phyloP scores from a whole-genome alignment of 2,329 filamentous ascomycete species.

The Aspergillus sclerotialis region DNA sequence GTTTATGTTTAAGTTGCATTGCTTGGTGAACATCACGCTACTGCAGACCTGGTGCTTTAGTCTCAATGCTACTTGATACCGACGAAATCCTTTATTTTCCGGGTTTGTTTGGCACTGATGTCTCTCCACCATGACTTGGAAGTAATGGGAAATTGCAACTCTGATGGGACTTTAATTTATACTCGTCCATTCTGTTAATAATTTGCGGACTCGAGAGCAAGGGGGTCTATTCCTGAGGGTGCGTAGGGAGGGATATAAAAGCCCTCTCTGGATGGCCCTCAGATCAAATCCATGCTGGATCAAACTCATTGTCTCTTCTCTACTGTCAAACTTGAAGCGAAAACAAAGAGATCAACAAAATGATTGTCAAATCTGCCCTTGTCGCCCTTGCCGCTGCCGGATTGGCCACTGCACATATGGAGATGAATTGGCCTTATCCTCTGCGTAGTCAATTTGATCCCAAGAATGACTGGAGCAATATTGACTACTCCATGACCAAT shows the following conservation, averaged over 20 bases:
- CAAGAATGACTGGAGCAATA: conserved; percentile 33
- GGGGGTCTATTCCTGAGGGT: too few relatives aligned
- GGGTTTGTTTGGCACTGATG: not conserved
- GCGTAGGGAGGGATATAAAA: not conserved
- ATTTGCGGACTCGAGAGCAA: too few relatives aligned
- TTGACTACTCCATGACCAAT: conserved; percentile 62
- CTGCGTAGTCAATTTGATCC: conserved; percentile 39
- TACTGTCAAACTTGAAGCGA: too few relatives aligned
- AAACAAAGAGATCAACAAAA: too few relatives aligned
- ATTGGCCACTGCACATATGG: conserved; percentile 37
- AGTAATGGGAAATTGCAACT: not conserved
- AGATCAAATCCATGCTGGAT: too few relatives aligned
- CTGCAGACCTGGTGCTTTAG: not conserved
- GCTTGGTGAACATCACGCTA: not conserved
- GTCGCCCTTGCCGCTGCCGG: not conserved
- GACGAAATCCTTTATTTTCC: not conserved
- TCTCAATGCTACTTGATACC: not conserved
- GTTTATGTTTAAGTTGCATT: not conserved
- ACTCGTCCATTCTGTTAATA: not conserved
- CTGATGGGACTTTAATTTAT: not conserved
- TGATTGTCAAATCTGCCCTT: conserved; percentile 3
- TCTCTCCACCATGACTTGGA: not conserved
- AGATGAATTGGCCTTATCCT: conserved; percentile 46
- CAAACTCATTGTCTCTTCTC: too few relatives aligned
- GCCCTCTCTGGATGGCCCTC: not conserved